phyloP scores from a whole-genome alignment of 2,329 filamentous ascomycete genomes.

The Chrysoporthe deuterocubensis region DNA sequence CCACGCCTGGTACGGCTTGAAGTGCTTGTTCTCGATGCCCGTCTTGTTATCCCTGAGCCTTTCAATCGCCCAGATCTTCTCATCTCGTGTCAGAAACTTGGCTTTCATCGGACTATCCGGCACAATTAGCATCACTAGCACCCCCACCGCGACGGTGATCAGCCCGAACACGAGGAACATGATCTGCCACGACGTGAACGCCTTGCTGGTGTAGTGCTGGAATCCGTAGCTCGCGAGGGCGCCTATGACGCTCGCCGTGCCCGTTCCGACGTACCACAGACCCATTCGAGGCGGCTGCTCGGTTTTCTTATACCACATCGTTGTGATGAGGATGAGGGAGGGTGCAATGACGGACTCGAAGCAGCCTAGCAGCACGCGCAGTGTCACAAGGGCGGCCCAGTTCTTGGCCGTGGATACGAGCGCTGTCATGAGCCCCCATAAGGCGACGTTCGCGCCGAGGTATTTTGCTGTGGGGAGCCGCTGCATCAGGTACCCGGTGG shows the following conservation, averaged over 20 bases:
- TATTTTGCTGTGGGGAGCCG: constrained; percentile 57
- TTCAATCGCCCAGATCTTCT: constrained; percentile 32
- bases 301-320: constrained; percentile 42
- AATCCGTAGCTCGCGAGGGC: constrained; percentile 38
- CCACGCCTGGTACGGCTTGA: constrained; percentile 63
- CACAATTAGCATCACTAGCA: constrained; percentile 23
- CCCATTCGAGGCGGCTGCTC: constrained; percentile 40
- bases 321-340: constrained; percentile 40
- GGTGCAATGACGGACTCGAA: constrained; percentile 60
- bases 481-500: constrained; percentile 54
- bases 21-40: constrained; percentile 71
- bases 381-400: constrained; percentile 52
- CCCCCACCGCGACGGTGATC: constrained; percentile 25
- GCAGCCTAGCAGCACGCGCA: constrained; percentile 55
- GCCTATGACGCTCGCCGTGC: constrained; percentile 37
- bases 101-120: constrained; percentile 26
- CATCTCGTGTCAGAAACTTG: constrained; percentile 21
- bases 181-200: constrained; percentile 31
- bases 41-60: constrained; percentile 68
- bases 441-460: constrained; percentile 47
- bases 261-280: constrained; percentile 42
- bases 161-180: constrained; percentile 29
- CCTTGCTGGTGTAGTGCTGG: constrained; percentile 33
- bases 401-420: constrained; percentile 54
- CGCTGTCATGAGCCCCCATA: constrained; percentile 53